A percentile compares a stretch with the other conserved stretches of the same genome.
phyloP scores from a whole-genome alignment of 2,329 filamentous ascomycete species.

The Aureobasidium sp. region DNA sequence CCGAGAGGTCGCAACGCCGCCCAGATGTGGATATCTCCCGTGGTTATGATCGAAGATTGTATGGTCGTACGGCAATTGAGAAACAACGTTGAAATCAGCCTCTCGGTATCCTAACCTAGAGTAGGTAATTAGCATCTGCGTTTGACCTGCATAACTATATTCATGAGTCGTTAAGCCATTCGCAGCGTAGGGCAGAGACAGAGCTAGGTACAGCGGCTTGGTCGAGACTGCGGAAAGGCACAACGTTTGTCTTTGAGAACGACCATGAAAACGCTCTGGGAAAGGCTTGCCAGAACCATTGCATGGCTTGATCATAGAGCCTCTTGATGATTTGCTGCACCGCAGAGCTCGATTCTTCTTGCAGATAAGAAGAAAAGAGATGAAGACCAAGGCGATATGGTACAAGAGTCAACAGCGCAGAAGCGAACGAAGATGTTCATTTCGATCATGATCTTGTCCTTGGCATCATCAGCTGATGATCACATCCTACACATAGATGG shows the following conservation, averaged over 20 bases:
- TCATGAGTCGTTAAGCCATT: neutral
- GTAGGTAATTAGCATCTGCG: neutral
- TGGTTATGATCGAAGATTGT: neutral
- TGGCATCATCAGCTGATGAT: neutral
- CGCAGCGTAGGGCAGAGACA: neutral
- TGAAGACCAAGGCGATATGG: neutral
- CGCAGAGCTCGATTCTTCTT: no score
- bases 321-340: neutral
- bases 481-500: neutral
- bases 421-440: neutral
- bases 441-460: neutral
- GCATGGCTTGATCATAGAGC: neutral
- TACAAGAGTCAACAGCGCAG: neutral
- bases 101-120: neutral
- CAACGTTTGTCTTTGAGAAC: slow-evolving; percentile 4
- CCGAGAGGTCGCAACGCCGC: neutral
- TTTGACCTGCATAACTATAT: neutral
- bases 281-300: neutral
- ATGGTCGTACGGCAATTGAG: neutral
- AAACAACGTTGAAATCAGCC: neutral
- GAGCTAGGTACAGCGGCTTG: neutral
- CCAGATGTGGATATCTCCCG: neutral
- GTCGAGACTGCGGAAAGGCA: neutral
- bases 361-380: neutral
- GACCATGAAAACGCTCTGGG: neutral